Evolutionary conservation across 495 filamentous ascomycete species (phyloP), one percentile per base, ranked within the genome.

Genomic region (Penicillium alfredii): DNA sequence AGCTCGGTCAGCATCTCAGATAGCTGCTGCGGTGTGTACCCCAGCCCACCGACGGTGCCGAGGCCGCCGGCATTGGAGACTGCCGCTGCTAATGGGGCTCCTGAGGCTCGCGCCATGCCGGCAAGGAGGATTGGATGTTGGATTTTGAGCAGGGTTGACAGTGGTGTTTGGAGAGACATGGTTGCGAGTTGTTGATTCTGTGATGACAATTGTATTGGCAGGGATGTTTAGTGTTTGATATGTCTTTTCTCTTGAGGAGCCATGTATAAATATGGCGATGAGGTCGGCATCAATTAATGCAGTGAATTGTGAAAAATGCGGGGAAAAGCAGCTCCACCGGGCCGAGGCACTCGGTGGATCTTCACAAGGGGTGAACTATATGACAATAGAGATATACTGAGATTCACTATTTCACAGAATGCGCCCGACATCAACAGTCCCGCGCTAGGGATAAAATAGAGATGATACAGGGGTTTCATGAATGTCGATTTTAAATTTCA

Each of bases 41-140:
- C 80, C 33, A 93, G 77, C 15, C 88, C 88, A 34, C 88, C 87
- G 42, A 94, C 78, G 19, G 81, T 81, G 46, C 88, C 88, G 8
- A 94, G 76, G 7, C 87, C 87, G 53, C 88, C 88, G 7, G 85
- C 84, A 58, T 94, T 92, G 59, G 78, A 85, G 30, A 94, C 86
- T 13, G 88, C 86, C 3, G 88, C 86, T 8, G 88, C 88, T 26
- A 94, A 78, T 11, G 69, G 69, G 0, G 81, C 86, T 45, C 80
- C 78, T 5, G 82, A 86, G 12, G 81, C 83, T 45, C 82, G 78
- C 4, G 87, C 86, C 88, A 94, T 94, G 42, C 88, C 87, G 23
- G 87, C 88, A 24, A 93, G 80, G 36, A 93, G 58, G 64, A 94
- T 80, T 34, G 87, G 87, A 65, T 92, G 83, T 27, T 78, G 60